Evolutionary conservation across 495 filamentous ascomycete species (phyloP).

Genomic region (Tuber borchii): DNA sequence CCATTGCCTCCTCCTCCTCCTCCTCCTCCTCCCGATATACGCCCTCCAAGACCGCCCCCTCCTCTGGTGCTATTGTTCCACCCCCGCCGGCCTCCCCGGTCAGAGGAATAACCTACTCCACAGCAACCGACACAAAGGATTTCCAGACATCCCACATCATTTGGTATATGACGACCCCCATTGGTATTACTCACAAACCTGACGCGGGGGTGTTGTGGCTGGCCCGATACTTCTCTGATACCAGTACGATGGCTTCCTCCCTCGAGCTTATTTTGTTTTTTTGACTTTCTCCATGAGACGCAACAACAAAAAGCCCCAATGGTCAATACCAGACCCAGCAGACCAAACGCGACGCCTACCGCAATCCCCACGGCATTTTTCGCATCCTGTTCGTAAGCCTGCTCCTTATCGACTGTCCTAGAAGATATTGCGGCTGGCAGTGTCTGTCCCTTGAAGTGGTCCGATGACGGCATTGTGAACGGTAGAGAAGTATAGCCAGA

Average conservation of each 20-base stretch:
- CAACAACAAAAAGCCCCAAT: conserved; percentile 11
- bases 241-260: not conserved
- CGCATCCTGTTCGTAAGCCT: conserved; percentile 8
- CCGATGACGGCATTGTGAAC: not conserved
- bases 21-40: not conserved
- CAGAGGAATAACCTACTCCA: not conserved
- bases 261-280: not conserved
- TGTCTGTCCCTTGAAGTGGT: not conserved
- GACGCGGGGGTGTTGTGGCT: not conserved
- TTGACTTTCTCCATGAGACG: not conserved
- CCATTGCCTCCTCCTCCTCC: not conserved
- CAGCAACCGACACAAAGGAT: conserved; percentile 13
- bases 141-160: conserved; percentile 4
- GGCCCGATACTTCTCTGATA: not conserved
- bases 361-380: conserved; percentile 16
- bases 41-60: not conserved
- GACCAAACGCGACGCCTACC: conserved; percentile 18
- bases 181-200: not conserved
- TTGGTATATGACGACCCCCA: not conserved
- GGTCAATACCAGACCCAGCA: not conserved
- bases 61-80: not conserved
- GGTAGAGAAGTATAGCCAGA: not conserved
- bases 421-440: not conserved
- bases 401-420: not conserved
- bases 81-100: not conserved